Evolutionary conservation across 108 stramenopile species (phyloP).

Genomic region (Skeletonema potamos): DNA sequence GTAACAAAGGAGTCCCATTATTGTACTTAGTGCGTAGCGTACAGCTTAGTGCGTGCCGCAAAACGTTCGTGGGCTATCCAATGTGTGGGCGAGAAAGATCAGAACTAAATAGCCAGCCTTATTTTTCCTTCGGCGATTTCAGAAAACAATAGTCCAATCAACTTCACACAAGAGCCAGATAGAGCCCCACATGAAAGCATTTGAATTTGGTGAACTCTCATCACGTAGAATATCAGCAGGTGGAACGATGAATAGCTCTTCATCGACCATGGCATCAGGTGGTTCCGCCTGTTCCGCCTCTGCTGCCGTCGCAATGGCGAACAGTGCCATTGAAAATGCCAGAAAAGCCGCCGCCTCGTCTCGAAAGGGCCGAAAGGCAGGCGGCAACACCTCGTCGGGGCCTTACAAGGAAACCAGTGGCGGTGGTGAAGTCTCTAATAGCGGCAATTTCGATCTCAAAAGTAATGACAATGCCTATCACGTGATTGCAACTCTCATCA

Average conservation of each 20-base stretch:
- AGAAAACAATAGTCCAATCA: too few species aligned
- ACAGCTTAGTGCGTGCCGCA: too few species aligned
- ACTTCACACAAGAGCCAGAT: too few species aligned
- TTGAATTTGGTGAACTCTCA: too few species aligned
- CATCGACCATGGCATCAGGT: not conserved
- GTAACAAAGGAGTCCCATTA: not conserved
- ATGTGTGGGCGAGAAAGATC: too few species aligned
- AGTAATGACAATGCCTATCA: slow-evolving; percentile 75
- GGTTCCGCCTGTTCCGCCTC: slow-evolving; percentile 41
- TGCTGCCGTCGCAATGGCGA: slow-evolving; percentile 49
- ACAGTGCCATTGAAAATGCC: slow-evolving; percentile 44
- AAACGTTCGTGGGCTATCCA: too few species aligned
- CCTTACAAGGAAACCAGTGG: not conserved
- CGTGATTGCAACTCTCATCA: slow-evolving; percentile 65
- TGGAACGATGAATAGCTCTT: not conserved
- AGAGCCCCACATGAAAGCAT: too few species aligned
- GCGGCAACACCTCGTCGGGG: not conserved
- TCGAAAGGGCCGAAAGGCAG: not conserved
- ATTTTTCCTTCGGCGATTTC: too few species aligned
- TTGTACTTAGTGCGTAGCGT: too few species aligned
- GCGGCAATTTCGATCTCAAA: slow-evolving; percentile 51
- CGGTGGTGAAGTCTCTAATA: not conserved
- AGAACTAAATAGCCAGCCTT: too few species aligned
- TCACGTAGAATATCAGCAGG: not conserved
- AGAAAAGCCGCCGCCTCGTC: slow-evolving; percentile 43